Base-by-base conservation (phyloP, 2,329 filamentous ascomycete genomes). In the Penicillium sp. region DNA sequence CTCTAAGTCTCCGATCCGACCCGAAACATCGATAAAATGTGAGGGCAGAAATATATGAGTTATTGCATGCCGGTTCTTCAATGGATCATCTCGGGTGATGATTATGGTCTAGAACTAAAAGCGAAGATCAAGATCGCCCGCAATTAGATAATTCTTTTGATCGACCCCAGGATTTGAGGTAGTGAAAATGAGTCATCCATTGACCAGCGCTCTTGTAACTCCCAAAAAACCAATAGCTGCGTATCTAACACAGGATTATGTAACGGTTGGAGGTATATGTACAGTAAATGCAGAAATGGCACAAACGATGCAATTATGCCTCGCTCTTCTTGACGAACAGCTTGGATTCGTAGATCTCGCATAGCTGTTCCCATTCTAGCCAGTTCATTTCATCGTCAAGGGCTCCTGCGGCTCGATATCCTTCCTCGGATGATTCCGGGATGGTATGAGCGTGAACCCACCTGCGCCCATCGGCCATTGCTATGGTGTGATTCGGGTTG, bases 311-410 rank as follows among this genome's bases (percentile, higher is more conserved):
- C 30, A 33, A 17, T 33, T 17, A 33, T 17, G 13, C 17, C 30
- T 13, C 34, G 9, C 15, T 26, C n/a, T 26, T 24, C 3, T 40
- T 26, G 15, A 41, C 7, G 23, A 41, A 29, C 13, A 41, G 13
- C 9, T 29, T 27, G 3, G 23, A 17, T n/a, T 41, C 39, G 17
- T 29, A 26, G 7, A 26, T 13, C 12, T 29, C 24, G 32, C 49
- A 58, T 20, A 58, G 24, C 7, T 49, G 44, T 33, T 46, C 36
- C 55, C 55, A 59, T 24, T 15, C 34, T n/a, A 50, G 20, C 52
- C 52, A 55, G 12, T 42, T 30, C 39, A 30, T 12, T 10, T 43
- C 23, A 17, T 46, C 47, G 15, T 55, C 52, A 2, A 41, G 15
- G 7, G 42, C 39, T 9, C 49, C 52, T 18, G 24, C 41, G 20